Evolutionary conservation across 495 filamentous ascomycete species (phyloP).

Genomic region (Lasiosphaeriaceae sp.): DNA sequence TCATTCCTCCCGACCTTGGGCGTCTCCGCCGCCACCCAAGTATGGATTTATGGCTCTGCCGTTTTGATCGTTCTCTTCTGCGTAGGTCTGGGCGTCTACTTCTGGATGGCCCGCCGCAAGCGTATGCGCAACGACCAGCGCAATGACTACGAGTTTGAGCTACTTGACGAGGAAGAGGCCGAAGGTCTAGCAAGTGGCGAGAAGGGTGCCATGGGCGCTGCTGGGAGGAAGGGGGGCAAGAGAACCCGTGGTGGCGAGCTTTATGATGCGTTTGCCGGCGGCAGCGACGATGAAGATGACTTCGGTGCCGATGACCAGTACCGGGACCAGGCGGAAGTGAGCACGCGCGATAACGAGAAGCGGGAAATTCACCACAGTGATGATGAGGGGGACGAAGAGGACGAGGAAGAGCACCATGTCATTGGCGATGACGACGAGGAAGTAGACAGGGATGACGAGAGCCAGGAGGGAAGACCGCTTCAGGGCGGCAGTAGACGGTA

Average conservation of each 20-base stretch:
- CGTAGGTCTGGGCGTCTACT: constrained; percentile 70
- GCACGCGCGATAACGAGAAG: constrained; percentile 19
- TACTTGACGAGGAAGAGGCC: constrained; percentile 79
- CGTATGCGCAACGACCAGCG: constrained; percentile 68
- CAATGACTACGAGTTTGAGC: constrained; percentile 92
- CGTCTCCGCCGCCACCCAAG: constrained; percentile 79
- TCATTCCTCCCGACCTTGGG: constrained; percentile 96
- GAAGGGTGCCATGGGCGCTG: constrained; percentile 13
- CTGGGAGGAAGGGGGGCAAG: constrained; percentile 25
- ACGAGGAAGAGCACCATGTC: constrained; percentile 26
- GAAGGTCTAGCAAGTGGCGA: constrained; percentile 42
- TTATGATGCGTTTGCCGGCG: constrained; percentile 90
- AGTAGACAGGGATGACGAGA: constrained; percentile 17
- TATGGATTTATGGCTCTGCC: constrained; percentile 90
- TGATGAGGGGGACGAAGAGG: constrained; percentile 49
- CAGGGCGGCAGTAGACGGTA: constrained; percentile 1
- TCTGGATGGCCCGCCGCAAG: constrained; percentile 73
- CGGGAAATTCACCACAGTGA: not conserved
- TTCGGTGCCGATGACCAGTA: constrained; percentile 4
- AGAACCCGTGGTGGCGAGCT: constrained; percentile 72
- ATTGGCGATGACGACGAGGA: constrained; percentile 29
- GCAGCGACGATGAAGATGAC: constrained; percentile 51
- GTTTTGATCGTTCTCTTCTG: constrained; percentile 84
- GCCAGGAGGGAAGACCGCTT: constrained; percentile 12
- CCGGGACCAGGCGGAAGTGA: constrained; percentile 16